Percentiles rank a stretch among this genome's conserved stretches.
Conservation (phyloP, 2,329 filamentous ascomycete genomes). For the Alternaria novae-zelandiae region DNA sequence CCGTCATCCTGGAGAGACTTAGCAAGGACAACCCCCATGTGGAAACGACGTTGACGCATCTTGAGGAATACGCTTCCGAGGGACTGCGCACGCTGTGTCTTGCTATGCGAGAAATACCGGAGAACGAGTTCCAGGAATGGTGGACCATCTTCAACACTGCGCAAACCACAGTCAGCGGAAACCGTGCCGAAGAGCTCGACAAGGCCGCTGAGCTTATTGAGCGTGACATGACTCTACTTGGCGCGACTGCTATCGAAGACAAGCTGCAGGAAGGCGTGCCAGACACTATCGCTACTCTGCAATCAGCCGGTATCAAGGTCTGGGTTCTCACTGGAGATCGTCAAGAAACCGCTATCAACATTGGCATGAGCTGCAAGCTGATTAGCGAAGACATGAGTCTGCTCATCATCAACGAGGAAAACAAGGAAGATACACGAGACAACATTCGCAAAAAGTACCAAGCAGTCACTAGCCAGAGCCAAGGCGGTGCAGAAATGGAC, state of each 20-base stretch:
- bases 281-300: slow-evolving; percentile 95
- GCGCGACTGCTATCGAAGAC: slow-evolving; percentile 97
- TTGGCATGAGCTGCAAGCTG: slow-evolving; percentile 98
- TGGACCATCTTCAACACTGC: slow-evolving; percentile 84
- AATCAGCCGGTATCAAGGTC: slow-evolving; percentile 96
- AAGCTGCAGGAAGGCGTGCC: slow-evolving; percentile 95
- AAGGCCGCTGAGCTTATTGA: slow-evolving; percentile 97
- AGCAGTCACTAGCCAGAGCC: slow-evolving; percentile 83
- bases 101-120: slow-evolving; percentile 90
- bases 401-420: slow-evolving; percentile 93
- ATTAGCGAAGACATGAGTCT: slow-evolving; percentile 99
- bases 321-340: slow-evolving; percentile 98
- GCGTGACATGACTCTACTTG: slow-evolving; percentile 86
- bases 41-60: slow-evolving; percentile 86
- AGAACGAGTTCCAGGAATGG: slow-evolving; percentile 90
- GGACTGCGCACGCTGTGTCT: slow-evolving; percentile 93
- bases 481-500: slow-evolving; percentile 78
- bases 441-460: slow-evolving; percentile 94
- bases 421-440: slow-evolving; percentile 76
- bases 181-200: slow-evolving; percentile 91
- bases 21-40: slow-evolving; percentile 80
- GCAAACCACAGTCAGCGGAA: slow-evolving; percentile 87
- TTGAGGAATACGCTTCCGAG: slow-evolving; percentile 98
- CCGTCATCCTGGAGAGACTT: slow-evolving; percentile 92
- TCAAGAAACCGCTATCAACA: slow-evolving; percentile 99